These are phyloP conservation scores for Crithidia sp. DNA, from an alignment of 208 protist genomes.

Conservation along the genomic window DNA sequence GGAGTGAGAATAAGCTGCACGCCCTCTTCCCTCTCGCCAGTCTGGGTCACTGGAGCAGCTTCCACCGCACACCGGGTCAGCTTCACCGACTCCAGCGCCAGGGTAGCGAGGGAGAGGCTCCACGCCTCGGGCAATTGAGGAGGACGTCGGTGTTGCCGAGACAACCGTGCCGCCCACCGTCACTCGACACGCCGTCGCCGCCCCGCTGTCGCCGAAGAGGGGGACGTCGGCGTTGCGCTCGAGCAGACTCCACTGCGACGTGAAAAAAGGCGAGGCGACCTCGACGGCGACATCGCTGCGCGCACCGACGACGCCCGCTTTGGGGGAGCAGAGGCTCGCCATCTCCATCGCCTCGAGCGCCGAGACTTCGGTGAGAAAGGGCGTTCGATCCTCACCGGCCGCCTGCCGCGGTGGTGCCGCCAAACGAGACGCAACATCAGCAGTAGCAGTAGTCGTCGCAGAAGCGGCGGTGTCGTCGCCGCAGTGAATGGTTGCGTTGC, in stretches of 20 bases:
- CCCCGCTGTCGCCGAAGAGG: conserved; percentile 22
- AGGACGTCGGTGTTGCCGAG: conserved; percentile 4
- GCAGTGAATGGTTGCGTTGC: conserved; percentile 11
- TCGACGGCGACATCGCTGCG: conserved; percentile 1
- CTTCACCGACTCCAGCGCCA: conserved; percentile 9
- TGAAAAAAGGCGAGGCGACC: conserved; percentile 26
- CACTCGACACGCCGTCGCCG: neutral
- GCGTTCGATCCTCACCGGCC: neutral
- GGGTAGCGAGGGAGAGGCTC: conserved; percentile 7
- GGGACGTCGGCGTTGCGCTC: conserved; percentile 30
- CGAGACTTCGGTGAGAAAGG: conserved; percentile 28
- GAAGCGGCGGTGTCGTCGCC: neutral
- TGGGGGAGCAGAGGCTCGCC: neutral
- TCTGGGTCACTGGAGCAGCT: neutral
- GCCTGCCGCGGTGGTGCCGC: neutral
- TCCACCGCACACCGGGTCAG: conserved; percentile 30
- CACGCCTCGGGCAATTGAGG: conserved; percentile 13
- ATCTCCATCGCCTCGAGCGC: neutral
- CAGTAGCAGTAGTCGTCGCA: neutral
- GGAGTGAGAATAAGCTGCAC: conserved; percentile 26
- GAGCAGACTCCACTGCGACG: conserved; percentile 23
- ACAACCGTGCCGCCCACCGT: conserved; percentile 20
- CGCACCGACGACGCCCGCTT: neutral
- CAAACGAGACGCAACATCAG: neutral
- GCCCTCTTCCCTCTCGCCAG: neutral